A percentile compares a stretch with the other conserved stretches of the same genome.
Evolutionary conservation across 2,329 filamentous ascomycete species (phyloP).

Genomic region (Aureobasidium sp.): DNA sequence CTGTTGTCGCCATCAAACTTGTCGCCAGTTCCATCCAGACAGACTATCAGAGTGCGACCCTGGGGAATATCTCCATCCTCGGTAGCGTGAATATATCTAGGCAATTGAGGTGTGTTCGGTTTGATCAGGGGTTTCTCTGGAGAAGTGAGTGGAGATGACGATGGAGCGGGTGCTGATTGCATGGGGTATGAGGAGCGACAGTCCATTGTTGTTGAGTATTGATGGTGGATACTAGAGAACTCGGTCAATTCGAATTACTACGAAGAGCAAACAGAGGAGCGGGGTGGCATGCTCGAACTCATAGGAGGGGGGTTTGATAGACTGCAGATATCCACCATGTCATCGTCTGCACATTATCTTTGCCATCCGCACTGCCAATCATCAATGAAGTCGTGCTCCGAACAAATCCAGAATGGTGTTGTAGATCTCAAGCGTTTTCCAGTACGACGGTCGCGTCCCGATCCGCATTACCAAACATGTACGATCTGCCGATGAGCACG

Average conservation of each 20-base stretch:
- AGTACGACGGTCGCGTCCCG: background rate
- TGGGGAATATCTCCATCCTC: slow-evolving; percentile 15
- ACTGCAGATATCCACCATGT: background rate
- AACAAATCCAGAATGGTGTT: background rate
- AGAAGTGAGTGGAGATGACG: background rate
- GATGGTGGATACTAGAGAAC: background rate
- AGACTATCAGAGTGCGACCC: slow-evolving; percentile 31
- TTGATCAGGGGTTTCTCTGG: background rate
- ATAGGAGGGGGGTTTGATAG: too few relatives aligned
- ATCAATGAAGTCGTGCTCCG: background rate
- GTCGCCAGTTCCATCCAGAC: slow-evolving; percentile 38
- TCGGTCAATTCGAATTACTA: background rate
- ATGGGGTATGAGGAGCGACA: slow-evolving; percentile 14
- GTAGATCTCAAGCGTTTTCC: background rate
- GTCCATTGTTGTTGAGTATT: background rate
- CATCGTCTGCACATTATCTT: background rate
- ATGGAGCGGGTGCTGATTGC: slow-evolving; percentile 12
- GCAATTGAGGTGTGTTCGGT: slow-evolving; percentile 14
- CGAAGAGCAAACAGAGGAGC: background rate
- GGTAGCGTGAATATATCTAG: slow-evolving; percentile 24
- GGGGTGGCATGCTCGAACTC: background rate
- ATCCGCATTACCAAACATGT: slow-evolving; percentile 11
- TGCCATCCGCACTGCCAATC: background rate
- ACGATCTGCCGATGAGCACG: background rate
- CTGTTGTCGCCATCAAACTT: slow-evolving; percentile 37